Base-by-base conservation (phyloP, 129 eudicot genomes). In the Dittrichia graveolens region DNA sequence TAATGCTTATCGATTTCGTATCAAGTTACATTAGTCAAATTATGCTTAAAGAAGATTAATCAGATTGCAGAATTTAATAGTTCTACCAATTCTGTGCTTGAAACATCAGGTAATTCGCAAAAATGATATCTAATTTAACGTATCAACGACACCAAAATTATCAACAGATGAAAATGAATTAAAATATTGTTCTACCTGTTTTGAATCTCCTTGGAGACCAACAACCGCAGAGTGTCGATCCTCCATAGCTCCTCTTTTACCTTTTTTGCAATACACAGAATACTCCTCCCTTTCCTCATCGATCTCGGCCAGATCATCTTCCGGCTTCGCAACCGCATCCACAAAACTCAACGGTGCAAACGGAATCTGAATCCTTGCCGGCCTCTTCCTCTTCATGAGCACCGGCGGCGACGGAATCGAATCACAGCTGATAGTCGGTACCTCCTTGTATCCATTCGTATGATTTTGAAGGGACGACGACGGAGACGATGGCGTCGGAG, bases 371-470 rank as follows among this genome's bases (percentile, higher is more conserved):
- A 92, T 88, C 81, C 75, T 84, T 56, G 81, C 75, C 31, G 95
- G 91, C 54, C 98, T 81, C 78, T 89, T 89, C 85, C 98, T 83
- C 85, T 92, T 88, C 73, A 73, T 71, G 40, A 75, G 45, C 53
- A 75, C 9, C 31, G 83, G 11, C 64, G 83, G 19, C 5, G 80
- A 49, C 11, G 81, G 13, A 15, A 40, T 60, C 74, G 85, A 76
- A 50, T 77, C 81, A 35, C 60, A 43, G 19, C 14, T 71, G 7
- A 75, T 60, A 43, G 68, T 72, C 52, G 67, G 46, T 42, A 64
- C 78, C 49, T 66, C 79, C 58, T 13, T 64, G 8, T 14, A 46
- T n/a, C 74, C 68, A 44, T 31, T 72, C 7, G 61, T 19, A 52
- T 56, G 83, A 11, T 68, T 70, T 9, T 53, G 71, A 14, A 81